Evolutionary conservation across 306 rosid genomes (phyloP).

Genomic region (Begonia peltatifolia): DNA sequence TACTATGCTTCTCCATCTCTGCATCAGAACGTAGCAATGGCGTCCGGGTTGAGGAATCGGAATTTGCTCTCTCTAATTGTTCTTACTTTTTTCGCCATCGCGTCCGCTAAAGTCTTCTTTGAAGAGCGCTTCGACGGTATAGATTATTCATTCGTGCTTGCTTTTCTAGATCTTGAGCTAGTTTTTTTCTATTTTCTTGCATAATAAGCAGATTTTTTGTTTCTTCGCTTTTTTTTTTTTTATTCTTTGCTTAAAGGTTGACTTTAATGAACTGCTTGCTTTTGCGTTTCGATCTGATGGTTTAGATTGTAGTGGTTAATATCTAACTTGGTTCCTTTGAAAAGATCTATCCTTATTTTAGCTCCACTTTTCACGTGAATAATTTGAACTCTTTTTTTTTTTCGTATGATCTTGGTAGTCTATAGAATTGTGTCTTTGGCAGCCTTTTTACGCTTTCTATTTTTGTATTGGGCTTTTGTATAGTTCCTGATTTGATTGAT

Average conservation of each 20-base stretch:
- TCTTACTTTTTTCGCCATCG: conserved; percentile 33
- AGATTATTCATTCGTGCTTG: not conserved
- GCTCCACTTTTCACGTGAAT: too few species aligned
- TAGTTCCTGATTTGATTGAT: too few species aligned
- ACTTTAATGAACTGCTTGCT: not conserved
- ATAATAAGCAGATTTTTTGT: not conserved
- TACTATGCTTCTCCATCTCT: not conserved
- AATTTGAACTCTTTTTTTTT: too few species aligned
- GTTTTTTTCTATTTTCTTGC: not conserved
- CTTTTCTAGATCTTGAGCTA: not conserved
- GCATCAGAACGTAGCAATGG: conserved; percentile 28
- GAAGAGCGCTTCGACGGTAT: conserved; percentile 85
- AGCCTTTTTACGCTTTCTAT: too few species aligned
- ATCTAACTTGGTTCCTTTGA: not conserved
- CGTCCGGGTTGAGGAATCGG: conserved; percentile 51
- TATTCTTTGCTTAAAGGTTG: not conserved
- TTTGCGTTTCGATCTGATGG: not conserved
- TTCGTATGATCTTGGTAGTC: too few species aligned
- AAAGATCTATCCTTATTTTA: too few species aligned
- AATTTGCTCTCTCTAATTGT: conserved; percentile 33
- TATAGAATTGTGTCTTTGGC: too few species aligned
- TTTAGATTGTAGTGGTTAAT: not conserved
- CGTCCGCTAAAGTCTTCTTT: conserved; percentile 72
- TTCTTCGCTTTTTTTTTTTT: not conserved
- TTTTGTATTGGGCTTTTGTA: too few species aligned